phyloP scores from a whole-genome alignment of 441 rosid genomes.

The Jatropha multifida region DNA sequence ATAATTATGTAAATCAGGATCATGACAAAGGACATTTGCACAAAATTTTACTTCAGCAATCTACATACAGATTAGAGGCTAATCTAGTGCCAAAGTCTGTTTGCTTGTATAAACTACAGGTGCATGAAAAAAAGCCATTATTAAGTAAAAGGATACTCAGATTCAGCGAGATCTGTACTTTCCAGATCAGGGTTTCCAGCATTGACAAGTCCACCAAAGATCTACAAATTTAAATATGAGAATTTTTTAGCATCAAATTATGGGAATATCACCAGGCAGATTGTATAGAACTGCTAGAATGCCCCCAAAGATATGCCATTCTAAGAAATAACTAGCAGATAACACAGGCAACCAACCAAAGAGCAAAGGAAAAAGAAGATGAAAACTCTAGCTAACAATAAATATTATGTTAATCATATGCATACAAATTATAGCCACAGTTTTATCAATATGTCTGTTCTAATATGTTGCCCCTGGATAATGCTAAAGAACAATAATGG shows the following conservation, averaged over 20 bases:
- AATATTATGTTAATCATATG: neutral
- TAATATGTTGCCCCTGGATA: neutral
- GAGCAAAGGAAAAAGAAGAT: neutral
- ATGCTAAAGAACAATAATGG: neutral
- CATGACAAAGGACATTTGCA: neutral
- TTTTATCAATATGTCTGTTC: neutral
- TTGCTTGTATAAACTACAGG: neutral
- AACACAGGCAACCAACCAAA: slow-evolving; percentile 9
- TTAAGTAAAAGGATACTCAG: slow-evolving; percentile 72
- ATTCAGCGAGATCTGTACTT: slow-evolving; percentile 58
- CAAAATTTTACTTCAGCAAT: neutral
- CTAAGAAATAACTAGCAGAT: slow-evolving; percentile 5
- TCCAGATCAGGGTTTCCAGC: slow-evolving; percentile 73
- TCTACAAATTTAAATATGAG: slow-evolving; percentile 35
- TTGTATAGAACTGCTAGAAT: neutral
- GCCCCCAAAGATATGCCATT: slow-evolving; percentile 9
- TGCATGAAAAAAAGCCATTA: neutral
- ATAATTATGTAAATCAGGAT: neutral
- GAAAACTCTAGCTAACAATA: neutral
- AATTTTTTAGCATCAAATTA: slow-evolving; percentile 8
- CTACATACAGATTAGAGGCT: neutral
- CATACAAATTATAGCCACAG: neutral
- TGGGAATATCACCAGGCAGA: neutral
- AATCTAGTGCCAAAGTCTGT: neutral
- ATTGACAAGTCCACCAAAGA: slow-evolving; percentile 92